Evolutionary conservation across 1,284 basidiomycete species (phyloP), one percentile per base, ranked within the genome.

Genomic region (Cystobasidium slooffiae): DNA sequence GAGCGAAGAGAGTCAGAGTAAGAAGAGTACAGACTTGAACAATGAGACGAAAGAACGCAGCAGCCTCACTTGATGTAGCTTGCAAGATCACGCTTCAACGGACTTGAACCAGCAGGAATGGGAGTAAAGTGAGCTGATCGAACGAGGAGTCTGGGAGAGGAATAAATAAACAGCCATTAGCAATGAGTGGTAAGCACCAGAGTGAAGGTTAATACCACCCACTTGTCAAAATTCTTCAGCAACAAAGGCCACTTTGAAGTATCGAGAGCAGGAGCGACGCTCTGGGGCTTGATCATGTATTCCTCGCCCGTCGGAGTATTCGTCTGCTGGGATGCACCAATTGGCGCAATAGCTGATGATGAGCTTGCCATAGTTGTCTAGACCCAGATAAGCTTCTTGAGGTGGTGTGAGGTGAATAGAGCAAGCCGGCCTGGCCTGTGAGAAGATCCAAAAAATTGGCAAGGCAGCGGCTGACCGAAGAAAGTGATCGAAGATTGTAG

Each of bases 101-200:
- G 96, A 80, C 66, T 76, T 44, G 69, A 72, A 24, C 78, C 79
- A 61, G 84, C 83, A 39, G 96, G 94, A 81, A 99, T 97, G 77
- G 97, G 97, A 8, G 97, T 99, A 83, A 98, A 99, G 86, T 99
- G 97, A 75, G 91, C 91, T 61, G 93, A 97, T 77, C 96, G 90
- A 78, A 97, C 89, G 76, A 97, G 89, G 37, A 96, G 79, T 78
- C 81, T 78, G 72, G 79, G 77, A 61, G 46, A 31, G 12, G 68
- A 81, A 99, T 97, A 77, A 96, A 97, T 7, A 96, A 98, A 83
- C 97, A 99, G 86, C 99, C 97, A 76, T 91, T 91, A 61, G 93
- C 96, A 76, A 95, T 90, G 78, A 97, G 89, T 76, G 97, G 89
- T n/a, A n/a, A n/a, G n/a, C n/a, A n/a, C n/a, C n/a, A n/a, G 31